phyloP scores from a whole-genome alignment of 2,329 filamentous ascomycete genomes.

The Sclerotinia glacialis region DNA sequence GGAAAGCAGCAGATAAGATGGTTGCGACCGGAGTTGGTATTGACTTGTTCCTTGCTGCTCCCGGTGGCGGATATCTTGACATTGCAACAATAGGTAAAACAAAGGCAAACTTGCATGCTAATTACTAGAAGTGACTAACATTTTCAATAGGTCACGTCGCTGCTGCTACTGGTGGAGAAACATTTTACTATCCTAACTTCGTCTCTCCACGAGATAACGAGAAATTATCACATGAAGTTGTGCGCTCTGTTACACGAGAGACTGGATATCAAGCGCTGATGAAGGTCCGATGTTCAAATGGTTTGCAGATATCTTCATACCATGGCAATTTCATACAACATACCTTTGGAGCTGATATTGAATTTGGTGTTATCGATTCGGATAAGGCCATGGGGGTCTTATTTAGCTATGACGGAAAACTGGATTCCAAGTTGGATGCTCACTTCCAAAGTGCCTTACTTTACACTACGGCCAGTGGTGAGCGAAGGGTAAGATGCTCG shows the following conservation, averaged over 20 bases:
- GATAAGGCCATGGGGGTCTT: slow-evolving; percentile 91
- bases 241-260: slow-evolving; percentile 81
- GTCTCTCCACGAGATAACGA: slow-evolving; percentile 79
- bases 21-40: slow-evolving; percentile 80
- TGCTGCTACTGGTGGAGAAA: slow-evolving; percentile 87
- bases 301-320: slow-evolving; percentile 88
- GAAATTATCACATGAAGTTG: slow-evolving; percentile 80
- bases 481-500: slow-evolving; percentile 86
- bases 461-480: slow-evolving; percentile 86
- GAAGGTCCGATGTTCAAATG: slow-evolving; percentile 98
- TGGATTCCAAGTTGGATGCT: slow-evolving; percentile 93
- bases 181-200: slow-evolving; percentile 97
- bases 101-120: not conserved
- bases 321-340: slow-evolving; percentile 96
- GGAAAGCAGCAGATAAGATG: slow-evolving; percentile 83
- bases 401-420: slow-evolving; percentile 93
- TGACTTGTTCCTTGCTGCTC: slow-evolving; percentile 92
- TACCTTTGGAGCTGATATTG: slow-evolving; percentile 89
- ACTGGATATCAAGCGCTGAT: slow-evolving; percentile 94
- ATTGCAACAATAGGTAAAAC: slow-evolving; percentile 80
- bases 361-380: slow-evolving; percentile 87
- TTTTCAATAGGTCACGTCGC: slow-evolving; percentile 69
- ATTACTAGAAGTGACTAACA: slow-evolving; percentile 24
- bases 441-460: slow-evolving; percentile 95
- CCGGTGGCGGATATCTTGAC: slow-evolving; percentile 86